Percentiles rank a stretch among this genome's conserved stretches.
phyloP scores from a whole-genome alignment of 345 rosid species.

The Bruguiera gymnorhiza region DNA sequence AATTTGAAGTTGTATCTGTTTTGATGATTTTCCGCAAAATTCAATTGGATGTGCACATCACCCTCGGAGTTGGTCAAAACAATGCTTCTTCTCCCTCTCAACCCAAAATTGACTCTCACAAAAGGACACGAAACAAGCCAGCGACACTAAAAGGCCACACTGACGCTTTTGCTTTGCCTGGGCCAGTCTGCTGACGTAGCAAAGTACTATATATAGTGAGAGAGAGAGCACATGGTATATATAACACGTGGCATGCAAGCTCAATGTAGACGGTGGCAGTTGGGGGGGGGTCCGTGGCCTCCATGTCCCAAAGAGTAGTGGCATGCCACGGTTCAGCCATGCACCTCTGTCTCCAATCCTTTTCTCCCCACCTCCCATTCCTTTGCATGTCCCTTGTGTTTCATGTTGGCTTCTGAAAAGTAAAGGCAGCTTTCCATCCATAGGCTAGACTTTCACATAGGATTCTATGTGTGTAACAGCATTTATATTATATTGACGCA shows the following conservation, averaged over 20 bases:
- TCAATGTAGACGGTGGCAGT: neutral
- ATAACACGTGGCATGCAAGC: neutral
- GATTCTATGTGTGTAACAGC: too few species aligned
- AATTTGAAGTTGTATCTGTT: neutral
- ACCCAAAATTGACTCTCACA: neutral
- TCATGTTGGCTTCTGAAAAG: neutral
- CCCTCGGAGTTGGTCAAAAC: neutral
- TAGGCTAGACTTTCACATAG: neutral
- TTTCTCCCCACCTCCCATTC: slow-evolving; percentile 21
- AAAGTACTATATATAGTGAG: neutral
- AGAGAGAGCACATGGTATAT: neutral
- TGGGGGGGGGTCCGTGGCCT: too few species aligned
- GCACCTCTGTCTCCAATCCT: slow-evolving; percentile 30
- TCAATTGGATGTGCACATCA: neutral
- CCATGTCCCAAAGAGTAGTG: neutral
- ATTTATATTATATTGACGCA: neutral
- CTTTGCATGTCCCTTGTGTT: slow-evolving; percentile 20
- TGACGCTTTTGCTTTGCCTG: neutral
- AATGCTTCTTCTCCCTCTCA: neutral
- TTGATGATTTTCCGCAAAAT: neutral
- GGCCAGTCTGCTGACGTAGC: neutral
- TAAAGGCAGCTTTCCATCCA: too few species aligned
- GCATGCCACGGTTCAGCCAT: slow-evolving; percentile 28
- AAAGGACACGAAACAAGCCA: neutral
- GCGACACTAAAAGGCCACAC: neutral